Evolutionary conservation across 345 rosid species (phyloP).

Genomic region (Melaleuca alternifolia): DNA sequence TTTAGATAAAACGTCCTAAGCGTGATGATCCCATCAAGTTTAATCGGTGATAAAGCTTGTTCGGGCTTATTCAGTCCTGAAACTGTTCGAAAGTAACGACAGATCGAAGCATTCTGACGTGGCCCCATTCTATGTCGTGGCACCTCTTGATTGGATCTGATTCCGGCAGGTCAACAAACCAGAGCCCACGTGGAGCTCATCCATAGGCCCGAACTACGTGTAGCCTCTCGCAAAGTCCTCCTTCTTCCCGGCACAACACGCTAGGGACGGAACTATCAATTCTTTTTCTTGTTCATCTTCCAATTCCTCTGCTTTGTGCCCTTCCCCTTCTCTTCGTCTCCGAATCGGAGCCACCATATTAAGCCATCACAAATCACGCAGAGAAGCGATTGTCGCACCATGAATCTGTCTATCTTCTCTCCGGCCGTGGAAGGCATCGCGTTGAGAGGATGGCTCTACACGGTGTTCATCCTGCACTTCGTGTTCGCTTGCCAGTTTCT

Average conservation of each 20-base stretch:
- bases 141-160: not conserved
- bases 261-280: not conserved
- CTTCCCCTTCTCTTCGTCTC: not conserved
- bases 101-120: conserved; percentile 2
- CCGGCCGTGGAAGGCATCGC: conserved; percentile 53
- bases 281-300: not conserved
- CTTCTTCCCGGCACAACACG: not conserved
- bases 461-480: conserved; percentile 57
- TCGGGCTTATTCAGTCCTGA: not conserved
- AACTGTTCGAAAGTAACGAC: not conserved
- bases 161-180: not conserved
- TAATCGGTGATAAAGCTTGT: not conserved
- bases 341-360: not conserved
- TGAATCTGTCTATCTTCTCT: conserved; percentile 9
- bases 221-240: not conserved
- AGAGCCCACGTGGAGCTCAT: conserved; percentile 18
- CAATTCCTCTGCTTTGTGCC: not conserved
- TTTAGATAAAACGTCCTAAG: not conserved
- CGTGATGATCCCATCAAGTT: too few relatives aligned
- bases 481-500: conserved; percentile 72
- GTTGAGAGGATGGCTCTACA: conserved; percentile 56
- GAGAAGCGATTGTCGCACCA: not conserved
- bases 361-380: not conserved
- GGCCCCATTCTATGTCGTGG: conserved; percentile 10
- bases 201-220: conserved; percentile 41